A percentile compares a stretch with the other conserved stretches of the same genome.
Evolutionary conservation across 768 basidiomycete species (phyloP).

Genomic region (Leucocoprinus sp.): DNA sequence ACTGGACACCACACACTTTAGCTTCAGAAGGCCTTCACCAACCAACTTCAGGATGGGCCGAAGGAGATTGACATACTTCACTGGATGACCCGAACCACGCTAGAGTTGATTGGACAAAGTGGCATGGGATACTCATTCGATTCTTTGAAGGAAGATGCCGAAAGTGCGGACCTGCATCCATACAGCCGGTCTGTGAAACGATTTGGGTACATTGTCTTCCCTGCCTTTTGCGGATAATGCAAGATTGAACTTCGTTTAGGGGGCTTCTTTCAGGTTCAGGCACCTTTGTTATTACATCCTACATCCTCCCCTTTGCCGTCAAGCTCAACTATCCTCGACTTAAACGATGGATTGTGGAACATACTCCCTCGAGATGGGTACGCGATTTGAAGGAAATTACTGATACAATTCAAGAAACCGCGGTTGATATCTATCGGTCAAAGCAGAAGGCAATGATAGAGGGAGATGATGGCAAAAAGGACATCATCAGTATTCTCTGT

Average conservation of each 20-base stretch:
- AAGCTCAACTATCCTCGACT: slow-evolving; percentile 24
- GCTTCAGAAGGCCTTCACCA: slow-evolving; percentile 22
- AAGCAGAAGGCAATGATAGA: slow-evolving; percentile 27
- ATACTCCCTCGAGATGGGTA: slow-evolving; percentile 24
- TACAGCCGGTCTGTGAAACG: slow-evolving; percentile 24
- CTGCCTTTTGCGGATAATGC: neutral
- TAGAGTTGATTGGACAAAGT: slow-evolving; percentile 43
- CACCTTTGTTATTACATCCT: slow-evolving; percentile 15
- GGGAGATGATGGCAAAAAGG: slow-evolving; percentile 32
- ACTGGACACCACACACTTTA: slow-evolving; percentile 9
- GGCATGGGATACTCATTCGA: slow-evolving; percentile 41
- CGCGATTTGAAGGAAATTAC: slow-evolving; percentile 24
- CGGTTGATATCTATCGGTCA: slow-evolving; percentile 25
- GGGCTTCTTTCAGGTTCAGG: slow-evolving; percentile 16
- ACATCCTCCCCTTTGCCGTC: slow-evolving; percentile 17
- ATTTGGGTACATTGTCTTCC: slow-evolving; percentile 19
- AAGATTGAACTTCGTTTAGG: neutral
- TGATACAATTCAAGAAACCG: slow-evolving; percentile 27
- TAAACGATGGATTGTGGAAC: slow-evolving; percentile 23
- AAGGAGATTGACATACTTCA: slow-evolving; percentile 27
- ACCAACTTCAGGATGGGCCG: slow-evolving; percentile 22
- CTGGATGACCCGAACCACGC: slow-evolving; percentile 35
- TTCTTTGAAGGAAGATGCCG: slow-evolving; percentile 23
- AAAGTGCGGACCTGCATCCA: slow-evolving; percentile 16
- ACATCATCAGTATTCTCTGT: slow-evolving; percentile 36